A percentile compares a stretch with the other conserved stretches of the same genome.
Evolutionary conservation across 164 flowering plant species (phyloP).

Genomic region (Vitis cinerea): DNA sequence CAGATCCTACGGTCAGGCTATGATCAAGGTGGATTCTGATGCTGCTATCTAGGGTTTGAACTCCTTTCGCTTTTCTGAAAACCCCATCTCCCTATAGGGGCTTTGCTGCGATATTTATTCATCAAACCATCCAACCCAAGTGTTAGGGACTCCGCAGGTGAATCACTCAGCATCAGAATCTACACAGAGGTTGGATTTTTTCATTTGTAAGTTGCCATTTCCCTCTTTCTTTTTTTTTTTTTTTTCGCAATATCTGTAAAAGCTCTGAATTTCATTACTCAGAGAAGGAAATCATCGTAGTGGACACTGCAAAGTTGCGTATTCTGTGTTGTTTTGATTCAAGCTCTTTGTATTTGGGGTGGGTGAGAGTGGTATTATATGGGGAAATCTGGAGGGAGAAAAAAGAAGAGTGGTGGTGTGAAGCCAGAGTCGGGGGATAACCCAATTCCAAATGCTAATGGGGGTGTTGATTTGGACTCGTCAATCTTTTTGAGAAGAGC

Average conservation of each 20-base stretch:
- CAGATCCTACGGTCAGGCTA: neutral
- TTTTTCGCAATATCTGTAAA: neutral
- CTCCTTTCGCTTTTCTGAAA: too few relatives aligned
- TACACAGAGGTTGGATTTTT: neutral
- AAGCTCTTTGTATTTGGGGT: constrained; percentile 1
- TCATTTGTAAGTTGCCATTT: constrained; percentile 11
- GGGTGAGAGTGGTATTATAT: constrained; percentile 27
- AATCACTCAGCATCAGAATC: neutral
- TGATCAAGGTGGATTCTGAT: too few relatives aligned
- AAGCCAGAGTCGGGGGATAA: constrained; percentile 22
- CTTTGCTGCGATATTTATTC: too few relatives aligned
- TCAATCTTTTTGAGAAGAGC: constrained; percentile 79
- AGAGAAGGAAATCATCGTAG: neutral
- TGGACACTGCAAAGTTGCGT: neutral
- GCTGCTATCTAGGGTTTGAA: too few relatives aligned
- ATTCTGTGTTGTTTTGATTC: neutral
- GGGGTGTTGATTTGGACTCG: constrained; percentile 65
- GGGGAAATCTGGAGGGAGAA: constrained; percentile 89
- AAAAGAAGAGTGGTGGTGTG: constrained; percentile 55
- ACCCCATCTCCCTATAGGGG: too few relatives aligned
- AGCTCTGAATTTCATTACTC: neutral
- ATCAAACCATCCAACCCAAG: neutral
- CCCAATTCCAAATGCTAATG: constrained; percentile 39
- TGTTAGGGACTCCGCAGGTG: neutral
- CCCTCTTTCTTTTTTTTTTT: neutral